phyloP scores from a whole-genome alignment of 2,329 filamentous ascomycete genomes.

The Calonectria crousiana region DNA sequence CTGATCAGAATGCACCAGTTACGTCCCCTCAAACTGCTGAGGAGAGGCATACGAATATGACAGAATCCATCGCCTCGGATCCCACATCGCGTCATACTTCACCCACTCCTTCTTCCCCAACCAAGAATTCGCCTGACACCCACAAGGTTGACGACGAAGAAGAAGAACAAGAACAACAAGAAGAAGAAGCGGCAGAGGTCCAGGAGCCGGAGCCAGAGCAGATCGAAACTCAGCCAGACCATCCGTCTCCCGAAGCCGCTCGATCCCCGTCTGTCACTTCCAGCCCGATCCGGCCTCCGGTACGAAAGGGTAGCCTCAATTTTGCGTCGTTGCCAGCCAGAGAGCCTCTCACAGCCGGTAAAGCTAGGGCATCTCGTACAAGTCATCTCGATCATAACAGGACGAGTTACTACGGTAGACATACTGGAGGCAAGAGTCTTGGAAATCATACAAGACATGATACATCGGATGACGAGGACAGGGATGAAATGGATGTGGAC shows the following conservation, averaged over 20 bases:
- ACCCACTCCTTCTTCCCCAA: slow-evolving; percentile 1
- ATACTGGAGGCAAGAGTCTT: slow-evolving; percentile 80
- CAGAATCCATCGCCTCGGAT: not conserved
- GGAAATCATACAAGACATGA: slow-evolving; percentile 63
- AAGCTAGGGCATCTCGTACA: slow-evolving; percentile 78
- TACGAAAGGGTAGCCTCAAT: slow-evolving; percentile 94
- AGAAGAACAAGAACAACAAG: not conserved
- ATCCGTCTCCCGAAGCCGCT: slow-evolving; percentile 55
- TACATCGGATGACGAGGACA: slow-evolving; percentile 57
- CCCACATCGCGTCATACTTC: slow-evolving; percentile 3
- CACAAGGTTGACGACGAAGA: slow-evolving; percentile 3
- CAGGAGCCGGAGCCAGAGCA: slow-evolving; percentile 20
- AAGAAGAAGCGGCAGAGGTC: not conserved
- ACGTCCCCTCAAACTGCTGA: slow-evolving; percentile 18
- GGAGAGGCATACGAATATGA: slow-evolving; percentile 6
- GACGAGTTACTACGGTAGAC: slow-evolving; percentile 79
- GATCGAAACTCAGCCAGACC: slow-evolving; percentile 25
- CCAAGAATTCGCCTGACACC: slow-evolving; percentile 3
- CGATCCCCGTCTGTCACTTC: slow-evolving; percentile 77
- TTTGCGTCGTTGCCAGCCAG: slow-evolving; percentile 94
- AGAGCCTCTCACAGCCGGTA: slow-evolving; percentile 86
- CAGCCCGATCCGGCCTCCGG: slow-evolving; percentile 79
- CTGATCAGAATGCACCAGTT: slow-evolving; percentile 9
- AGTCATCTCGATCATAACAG: slow-evolving; percentile 83
- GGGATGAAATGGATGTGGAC: slow-evolving; percentile 65